Conservation (phyloP, 495 filamentous ascomycete species). For the Trichoderma virens region DNA sequence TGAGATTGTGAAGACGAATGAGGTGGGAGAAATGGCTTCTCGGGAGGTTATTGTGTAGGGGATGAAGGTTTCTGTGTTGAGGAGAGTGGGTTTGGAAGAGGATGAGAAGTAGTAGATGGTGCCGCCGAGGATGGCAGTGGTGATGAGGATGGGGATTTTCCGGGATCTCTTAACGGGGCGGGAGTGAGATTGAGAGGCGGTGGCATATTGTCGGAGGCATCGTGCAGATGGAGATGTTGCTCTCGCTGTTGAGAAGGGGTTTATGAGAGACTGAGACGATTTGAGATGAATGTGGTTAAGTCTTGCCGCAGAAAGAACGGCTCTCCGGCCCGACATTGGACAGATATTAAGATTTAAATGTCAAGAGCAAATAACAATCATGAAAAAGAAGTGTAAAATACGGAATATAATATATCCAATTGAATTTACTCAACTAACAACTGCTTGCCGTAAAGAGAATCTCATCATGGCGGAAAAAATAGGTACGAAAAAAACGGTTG, state of each 20-base stretch:
- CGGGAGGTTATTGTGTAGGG: constrained; percentile 56
- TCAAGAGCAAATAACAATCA: too few relatives aligned
- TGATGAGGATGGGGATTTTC: background rate
- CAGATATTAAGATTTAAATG: background rate
- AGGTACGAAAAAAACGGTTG: background rate
- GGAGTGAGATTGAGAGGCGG: background rate
- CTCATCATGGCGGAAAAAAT: background rate
- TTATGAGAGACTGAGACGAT: background rate
- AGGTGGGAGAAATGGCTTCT: constrained; percentile 64
- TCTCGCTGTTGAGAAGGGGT: background rate
- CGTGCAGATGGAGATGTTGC: background rate
- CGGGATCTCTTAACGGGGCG: background rate
- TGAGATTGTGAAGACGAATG: constrained; percentile 65
- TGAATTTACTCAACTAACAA: too few relatives aligned
- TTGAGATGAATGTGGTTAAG: background rate
- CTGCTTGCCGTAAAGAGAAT: too few relatives aligned
- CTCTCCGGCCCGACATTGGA: background rate
- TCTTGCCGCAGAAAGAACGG: background rate
- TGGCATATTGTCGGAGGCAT: background rate
- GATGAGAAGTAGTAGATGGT: constrained; percentile 4
- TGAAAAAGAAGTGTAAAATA: too few relatives aligned
- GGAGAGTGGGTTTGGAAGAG: constrained; percentile 12
- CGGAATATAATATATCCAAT: too few relatives aligned
- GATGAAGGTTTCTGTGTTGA: constrained; percentile 48
- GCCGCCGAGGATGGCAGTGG: constrained; percentile 7